Evolutionary conservation across 306 rosid genomes (phyloP).

Genomic region (Styphnolobium japonicum): DNA sequence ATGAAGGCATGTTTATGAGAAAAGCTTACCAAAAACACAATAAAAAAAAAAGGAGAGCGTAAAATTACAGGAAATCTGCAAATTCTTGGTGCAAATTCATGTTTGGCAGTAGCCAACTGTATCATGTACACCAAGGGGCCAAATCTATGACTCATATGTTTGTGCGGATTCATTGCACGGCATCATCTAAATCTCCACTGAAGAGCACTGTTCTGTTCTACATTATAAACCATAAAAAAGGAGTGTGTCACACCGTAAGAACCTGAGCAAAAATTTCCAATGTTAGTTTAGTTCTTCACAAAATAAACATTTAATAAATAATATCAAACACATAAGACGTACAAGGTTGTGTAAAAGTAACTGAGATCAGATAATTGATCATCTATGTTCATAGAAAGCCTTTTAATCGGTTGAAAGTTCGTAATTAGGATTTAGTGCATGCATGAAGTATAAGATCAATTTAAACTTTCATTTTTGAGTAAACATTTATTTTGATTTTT

Average conservation of each 20-base stretch:
- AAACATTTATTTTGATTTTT: no score
- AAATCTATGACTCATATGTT: conserved; percentile 21
- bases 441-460: neutral
- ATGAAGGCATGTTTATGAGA: conserved; percentile 57
- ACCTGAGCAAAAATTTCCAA: conserved; percentile 40
- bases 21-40: conserved; percentile 19
- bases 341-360: neutral
- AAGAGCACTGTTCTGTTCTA: conserved; percentile 1
- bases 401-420: neutral
- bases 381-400: neutral
- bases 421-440: neutral
- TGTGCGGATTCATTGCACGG: conserved; percentile 11
- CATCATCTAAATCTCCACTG: conserved; percentile 9
- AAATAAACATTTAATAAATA: neutral
- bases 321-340: neutral
- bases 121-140: no score
- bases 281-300: conserved; percentile 35
- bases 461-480: neutral
- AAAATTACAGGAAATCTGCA: neutral
- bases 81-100: conserved; percentile 18
- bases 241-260: neutral
- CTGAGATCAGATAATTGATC: neutral
- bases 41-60: neutral
- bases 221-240: conserved; percentile 22
- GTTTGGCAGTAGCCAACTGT: conserved; percentile 24